Percentiles rank a stretch among this genome's conserved stretches.
These are phyloP conservation scores for Beauveria varroae DNA, from an alignment of 2,329 filamentous ascomycete species.

Conservation along the genomic window DNA sequence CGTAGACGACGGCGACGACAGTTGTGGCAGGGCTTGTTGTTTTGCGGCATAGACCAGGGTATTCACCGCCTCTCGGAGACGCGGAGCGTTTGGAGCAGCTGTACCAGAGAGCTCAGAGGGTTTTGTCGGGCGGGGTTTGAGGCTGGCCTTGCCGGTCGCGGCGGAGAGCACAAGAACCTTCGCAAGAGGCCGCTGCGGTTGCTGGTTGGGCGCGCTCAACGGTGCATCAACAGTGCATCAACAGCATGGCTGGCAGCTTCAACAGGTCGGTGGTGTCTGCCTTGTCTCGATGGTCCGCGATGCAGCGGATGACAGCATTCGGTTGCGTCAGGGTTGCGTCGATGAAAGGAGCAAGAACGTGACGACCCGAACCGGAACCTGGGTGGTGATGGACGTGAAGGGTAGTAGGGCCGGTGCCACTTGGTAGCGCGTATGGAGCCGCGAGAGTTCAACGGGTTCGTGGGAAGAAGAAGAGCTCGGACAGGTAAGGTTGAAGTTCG, in stretches of 20 bases:
- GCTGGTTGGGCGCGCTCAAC: conserved; percentile 5
- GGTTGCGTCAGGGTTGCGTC: conserved; percentile 6
- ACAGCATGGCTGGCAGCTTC: conserved; percentile 5
- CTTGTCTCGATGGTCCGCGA: background rate
- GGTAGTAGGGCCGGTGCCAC: background rate
- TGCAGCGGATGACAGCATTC: background rate
- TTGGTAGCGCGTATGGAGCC: background rate
- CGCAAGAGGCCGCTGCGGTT: background rate
- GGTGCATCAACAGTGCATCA: conserved; percentile 9
- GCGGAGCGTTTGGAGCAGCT: background rate
- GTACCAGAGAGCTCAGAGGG: background rate
- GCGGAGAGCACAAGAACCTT: background rate
- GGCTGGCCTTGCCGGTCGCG: background rate
- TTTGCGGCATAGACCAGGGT: conserved; percentile 21
- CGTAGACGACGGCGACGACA: conserved; percentile 53
- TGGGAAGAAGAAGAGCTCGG: background rate
- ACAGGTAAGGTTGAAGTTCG: background rate
- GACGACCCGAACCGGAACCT: background rate
- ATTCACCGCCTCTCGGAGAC: background rate
- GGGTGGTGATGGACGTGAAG: background rate
- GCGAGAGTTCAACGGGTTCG: background rate
- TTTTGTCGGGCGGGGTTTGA: background rate
- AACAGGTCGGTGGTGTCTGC: background rate
- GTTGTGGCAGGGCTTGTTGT: conserved; percentile 49
- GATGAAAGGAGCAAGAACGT: conserved; percentile 5